A percentile compares a stretch with the other conserved stretches of the same genome.
phyloP scores from a whole-genome alignment of 345 rosid genomes.

The Citrus sinensis region DNA sequence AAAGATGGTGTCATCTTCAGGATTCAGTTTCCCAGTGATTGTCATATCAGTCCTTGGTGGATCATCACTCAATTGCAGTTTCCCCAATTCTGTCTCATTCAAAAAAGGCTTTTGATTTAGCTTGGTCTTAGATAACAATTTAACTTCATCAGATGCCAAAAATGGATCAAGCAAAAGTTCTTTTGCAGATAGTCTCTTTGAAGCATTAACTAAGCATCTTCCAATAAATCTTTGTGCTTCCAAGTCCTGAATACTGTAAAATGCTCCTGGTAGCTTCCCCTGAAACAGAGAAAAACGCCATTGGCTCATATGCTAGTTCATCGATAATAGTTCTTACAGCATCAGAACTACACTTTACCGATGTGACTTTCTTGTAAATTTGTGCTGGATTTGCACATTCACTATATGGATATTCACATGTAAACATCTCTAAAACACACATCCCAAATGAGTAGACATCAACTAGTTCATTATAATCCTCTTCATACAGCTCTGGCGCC shows the following conservation, averaged over 20 bases:
- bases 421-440: constrained; percentile 80
- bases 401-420: constrained; percentile 75
- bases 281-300: constrained; percentile 22
- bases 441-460: constrained; percentile 87
- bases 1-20: constrained; percentile 64
- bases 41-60: constrained; percentile 50
- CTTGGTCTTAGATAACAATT: constrained; percentile 22
- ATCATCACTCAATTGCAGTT: constrained; percentile 43
- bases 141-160: constrained; percentile 44
- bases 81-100: constrained; percentile 49
- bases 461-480: constrained; percentile 75
- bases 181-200: constrained; percentile 63
- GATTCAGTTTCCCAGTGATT: constrained; percentile 61
- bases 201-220: constrained; percentile 58
- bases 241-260: constrained; percentile 51
- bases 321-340: not conserved
- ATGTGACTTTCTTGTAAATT: constrained; percentile 71
- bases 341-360: constrained; percentile 33
- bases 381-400: constrained; percentile 74
- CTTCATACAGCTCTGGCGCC: constrained; percentile 87
- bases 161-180: constrained; percentile 65
- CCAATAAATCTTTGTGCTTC: constrained; percentile 68
- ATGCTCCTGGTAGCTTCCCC: constrained; percentile 77
- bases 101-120: constrained; percentile 48
- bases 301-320: not conserved